Conservation (phyloP, 495 filamentous ascomycete species). For the Copromyces sp. region DNA sequence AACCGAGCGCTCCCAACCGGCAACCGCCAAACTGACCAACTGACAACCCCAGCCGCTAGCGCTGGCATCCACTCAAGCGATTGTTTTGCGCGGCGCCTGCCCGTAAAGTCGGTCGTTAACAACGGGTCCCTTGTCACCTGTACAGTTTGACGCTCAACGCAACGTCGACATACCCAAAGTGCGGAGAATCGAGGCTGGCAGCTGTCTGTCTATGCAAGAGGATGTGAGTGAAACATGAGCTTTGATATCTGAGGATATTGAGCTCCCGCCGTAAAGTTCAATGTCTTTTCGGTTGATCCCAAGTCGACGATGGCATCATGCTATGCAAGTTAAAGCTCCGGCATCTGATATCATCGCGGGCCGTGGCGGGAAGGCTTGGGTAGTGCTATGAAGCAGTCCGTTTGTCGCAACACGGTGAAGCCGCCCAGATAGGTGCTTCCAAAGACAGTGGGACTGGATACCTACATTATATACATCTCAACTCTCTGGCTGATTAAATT, state of each 20-base stretch:
- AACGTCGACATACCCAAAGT: not conserved
- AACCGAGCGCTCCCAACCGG: not conserved
- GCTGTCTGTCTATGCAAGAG: not conserved
- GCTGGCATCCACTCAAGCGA: not conserved
- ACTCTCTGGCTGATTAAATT: not conserved
- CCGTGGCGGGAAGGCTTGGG: not conserved
- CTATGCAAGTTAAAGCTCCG: not conserved
- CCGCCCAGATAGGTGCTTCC: not conserved
- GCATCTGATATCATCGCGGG: not conserved
- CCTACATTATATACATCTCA: not conserved
- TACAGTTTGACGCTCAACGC: not conserved
- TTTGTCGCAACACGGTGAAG: not conserved
- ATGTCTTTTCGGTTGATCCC: not conserved
- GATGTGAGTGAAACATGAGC: not conserved
- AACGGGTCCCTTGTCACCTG: not conserved
- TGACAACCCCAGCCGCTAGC: not conserved
- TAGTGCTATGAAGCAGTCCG: not conserved
- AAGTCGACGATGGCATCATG: not conserved
- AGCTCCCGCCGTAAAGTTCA: not conserved
- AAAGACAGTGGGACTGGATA: not conserved
- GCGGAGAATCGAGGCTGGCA: not conserved
- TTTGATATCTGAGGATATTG: not conserved
- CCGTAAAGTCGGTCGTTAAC: not conserved
- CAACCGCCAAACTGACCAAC: not conserved
- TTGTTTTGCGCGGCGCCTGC: not conserved